Evolutionary conservation across 2,329 filamentous ascomycete species (phyloP).

Genomic region (Microcyclospora tardicrescens): DNA sequence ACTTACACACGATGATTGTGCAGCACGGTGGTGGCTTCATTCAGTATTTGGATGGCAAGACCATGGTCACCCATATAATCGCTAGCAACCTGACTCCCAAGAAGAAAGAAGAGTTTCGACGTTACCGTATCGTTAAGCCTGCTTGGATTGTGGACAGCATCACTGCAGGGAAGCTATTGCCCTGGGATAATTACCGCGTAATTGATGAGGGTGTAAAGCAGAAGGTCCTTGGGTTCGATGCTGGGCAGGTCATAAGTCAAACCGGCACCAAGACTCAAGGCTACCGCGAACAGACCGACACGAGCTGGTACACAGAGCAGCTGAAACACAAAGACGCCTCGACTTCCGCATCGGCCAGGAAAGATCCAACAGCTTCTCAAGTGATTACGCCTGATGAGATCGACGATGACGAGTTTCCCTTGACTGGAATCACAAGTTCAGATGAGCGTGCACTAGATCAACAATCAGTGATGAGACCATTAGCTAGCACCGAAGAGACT

Average conservation of each 20-base stretch:
- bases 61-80: conserved; percentile 84
- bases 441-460: conserved; percentile 19
- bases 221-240: conserved; percentile 54
- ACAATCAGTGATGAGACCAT: too few relatives aligned
- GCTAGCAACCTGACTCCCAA: conserved; percentile 82
- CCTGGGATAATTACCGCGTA: conserved; percentile 77
- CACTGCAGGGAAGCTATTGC: conserved; percentile 62
- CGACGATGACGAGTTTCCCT: conserved; percentile 17
- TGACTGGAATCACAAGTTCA: conserved; percentile 22
- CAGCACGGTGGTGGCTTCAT: conserved; percentile 88
- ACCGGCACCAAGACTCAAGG: conserved; percentile 45
- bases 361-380: conserved; percentile 13
- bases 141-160: conserved; percentile 91
- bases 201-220: conserved; percentile 75
- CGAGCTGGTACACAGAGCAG: conserved; percentile 71
- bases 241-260: conserved; percentile 55
- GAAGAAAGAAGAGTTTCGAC: conserved; percentile 76
- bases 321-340: conserved; percentile 26
- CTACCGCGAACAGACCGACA: conserved; percentile 70
- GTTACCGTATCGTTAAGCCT: conserved; percentile 86
- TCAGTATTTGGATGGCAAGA: conserved; percentile 91
- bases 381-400: conserved; percentile 20
- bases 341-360: conserved; percentile 1
- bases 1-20: conserved; percentile 79
- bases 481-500: conserved; percentile 1